Conservation (phyloP, 495 filamentous ascomycete species). For the Podospora bellae-mahoneyi region DNA sequence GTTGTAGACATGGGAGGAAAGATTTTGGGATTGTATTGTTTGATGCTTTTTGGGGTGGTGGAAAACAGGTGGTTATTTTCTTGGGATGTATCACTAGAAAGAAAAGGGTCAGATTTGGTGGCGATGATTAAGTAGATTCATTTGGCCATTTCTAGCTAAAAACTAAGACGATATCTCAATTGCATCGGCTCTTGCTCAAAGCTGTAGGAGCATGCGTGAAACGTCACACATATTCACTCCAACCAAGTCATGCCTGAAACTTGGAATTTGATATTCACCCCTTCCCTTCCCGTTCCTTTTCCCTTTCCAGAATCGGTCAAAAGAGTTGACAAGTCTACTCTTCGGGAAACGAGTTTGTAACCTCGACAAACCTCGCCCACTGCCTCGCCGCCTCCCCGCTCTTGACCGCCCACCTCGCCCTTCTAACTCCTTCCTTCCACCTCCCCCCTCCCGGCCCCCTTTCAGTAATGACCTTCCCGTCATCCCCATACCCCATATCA, state of each 20-base stretch:
- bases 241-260: no score
- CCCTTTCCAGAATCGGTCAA: neutral
- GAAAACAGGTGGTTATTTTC: neutral
- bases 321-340: neutral
- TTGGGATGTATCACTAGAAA: neutral
- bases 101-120: neutral
- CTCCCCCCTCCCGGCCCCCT: slow-evolving; percentile 76
- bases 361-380: slow-evolving; percentile 66
- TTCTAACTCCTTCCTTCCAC: slow-evolving; percentile 89
- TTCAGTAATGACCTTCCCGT: slow-evolving; percentile 73
- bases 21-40: neutral
- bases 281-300: neutral
- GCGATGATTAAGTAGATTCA: neutral
- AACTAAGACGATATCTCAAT: no score
- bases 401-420: slow-evolving; percentile 76
- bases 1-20: neutral
- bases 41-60: neutral
- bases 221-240: no score
- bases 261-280: no score
- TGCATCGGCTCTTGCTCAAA: no score
- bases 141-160: neutral
- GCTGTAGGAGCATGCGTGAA: no score
- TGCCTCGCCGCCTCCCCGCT: slow-evolving; percentile 76
- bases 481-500: slow-evolving; percentile 59
- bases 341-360: slow-evolving; percentile 40